Base-by-base conservation (phyloP, 2,329 filamentous ascomycete genomes). In the Venturia nashicola region DNA sequence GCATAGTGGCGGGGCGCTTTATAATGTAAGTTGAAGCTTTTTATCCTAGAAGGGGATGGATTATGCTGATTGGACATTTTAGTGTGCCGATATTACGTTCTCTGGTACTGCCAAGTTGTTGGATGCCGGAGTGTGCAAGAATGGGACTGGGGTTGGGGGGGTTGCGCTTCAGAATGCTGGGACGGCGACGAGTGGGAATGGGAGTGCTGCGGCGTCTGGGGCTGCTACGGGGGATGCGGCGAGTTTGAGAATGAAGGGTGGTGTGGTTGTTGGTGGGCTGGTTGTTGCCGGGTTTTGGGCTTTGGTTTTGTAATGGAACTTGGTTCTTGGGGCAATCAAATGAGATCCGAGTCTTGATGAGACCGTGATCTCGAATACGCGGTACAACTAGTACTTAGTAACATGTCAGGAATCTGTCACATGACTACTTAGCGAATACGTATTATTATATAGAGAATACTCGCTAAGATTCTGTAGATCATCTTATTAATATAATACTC, bases 61-160 rank as follows among this genome's bases (percentile, higher is more conserved):
- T 27, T 16, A 18, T 11, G 20, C 46, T 57, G 23, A 34, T 27
- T 18, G 5, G 12, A 20, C 5, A 2, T 20, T 20, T 51, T 51
- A 78, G 76, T 78, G 77, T 68, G 76, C 76, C 18, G 77, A 79
- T 65, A 76, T 78, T 61, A 73, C 71, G 34, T 78, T 79, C 71
- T 74, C 73, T 60, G 66, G 71, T 4, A 71, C 73, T 6, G 76
- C 76, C 1, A 66, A 71, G 16, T 67, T 76, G 16, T 73, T 78
- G 20, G 61, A 69, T 6, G 70, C 71, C 39, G 71, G 74, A 34
- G 63, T 72, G 62, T 79, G 77, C 68, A 65, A 69, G 48, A 79
- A 78, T 61, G 69, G 69, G 0, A 78, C 75, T 0, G 73, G 71
- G 32, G 73, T 78, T n/a, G 68, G 72, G 34, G 74, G 74, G 27